These are phyloP conservation scores for Coprinopsis strossmayeri DNA, from an alignment of 768 basidiomycete genomes.

Conservation along the genomic window DNA sequence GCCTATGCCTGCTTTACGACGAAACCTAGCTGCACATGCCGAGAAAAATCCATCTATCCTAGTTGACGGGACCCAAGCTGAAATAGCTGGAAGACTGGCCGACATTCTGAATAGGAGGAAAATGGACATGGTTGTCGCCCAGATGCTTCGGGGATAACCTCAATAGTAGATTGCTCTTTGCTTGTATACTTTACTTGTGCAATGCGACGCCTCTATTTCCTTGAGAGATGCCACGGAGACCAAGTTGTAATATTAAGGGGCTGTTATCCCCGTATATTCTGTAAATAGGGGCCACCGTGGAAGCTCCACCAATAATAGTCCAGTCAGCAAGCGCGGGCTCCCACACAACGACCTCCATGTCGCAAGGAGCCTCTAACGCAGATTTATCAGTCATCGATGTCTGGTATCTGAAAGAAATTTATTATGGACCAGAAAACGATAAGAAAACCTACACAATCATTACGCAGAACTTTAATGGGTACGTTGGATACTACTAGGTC, in stretches of 20 bases:
- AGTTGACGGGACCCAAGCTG: conserved; percentile 37
- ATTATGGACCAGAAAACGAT: conserved; percentile 33
- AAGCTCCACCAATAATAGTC: no score
- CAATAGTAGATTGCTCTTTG: no score
- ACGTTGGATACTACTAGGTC: conserved; percentile 19
- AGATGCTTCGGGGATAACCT: conserved; percentile 20
- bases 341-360: neutral
- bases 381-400: conserved; percentile 50
- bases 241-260: no score
- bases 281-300: no score
- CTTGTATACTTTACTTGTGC: no score
- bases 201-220: no score
- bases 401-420: conserved; percentile 71
- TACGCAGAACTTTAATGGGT: conserved; percentile 85
- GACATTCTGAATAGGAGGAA: conserved; percentile 39
- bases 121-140: conserved; percentile 45
- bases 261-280: no score
- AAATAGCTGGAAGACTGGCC: conserved; percentile 43
- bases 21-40: conserved; percentile 55
- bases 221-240: no score
- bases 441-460: conserved; percentile 50
- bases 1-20: conserved; percentile 40
- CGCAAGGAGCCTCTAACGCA: conserved; percentile 16
- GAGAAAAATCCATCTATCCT: conserved; percentile 37
- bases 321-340: neutral